Base-by-base conservation (phyloP, 352 stramenopile genomes). In the Phytophthora hybrid region DNA sequence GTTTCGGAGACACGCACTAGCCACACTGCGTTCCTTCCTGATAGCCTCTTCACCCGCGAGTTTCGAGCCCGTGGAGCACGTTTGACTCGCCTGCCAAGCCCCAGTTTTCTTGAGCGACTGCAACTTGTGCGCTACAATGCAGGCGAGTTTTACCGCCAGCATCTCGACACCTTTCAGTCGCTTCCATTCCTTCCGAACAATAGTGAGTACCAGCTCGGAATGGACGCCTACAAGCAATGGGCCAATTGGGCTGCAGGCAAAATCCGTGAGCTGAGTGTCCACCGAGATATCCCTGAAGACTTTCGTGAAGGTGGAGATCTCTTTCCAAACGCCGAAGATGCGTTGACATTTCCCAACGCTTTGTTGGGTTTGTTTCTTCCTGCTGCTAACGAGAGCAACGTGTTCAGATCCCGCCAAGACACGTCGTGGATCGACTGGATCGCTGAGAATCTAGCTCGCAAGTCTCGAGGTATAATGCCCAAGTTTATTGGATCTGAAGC, bases 121-220 rank as follows among this genome's bases (percentile, higher is more conserved):
- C 87, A 93, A 60, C 81, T 92, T 37, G 80, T 93, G 31, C 83
- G 81, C 1, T 93, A 93, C 71, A 82, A 58, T 1, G 81, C 80
- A 7, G 87, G 87, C 7, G 82, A 93, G 60, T 93, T 93, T 68
- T 93, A 92, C 67, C 84, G 85, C 23, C 73, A 87, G 76, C 87
- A 93, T 56, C 67, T 91, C 10, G 87, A 93, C 63, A 92, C 83
- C 47, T 93, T 93, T 61, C 74, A 92, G 60, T 85, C 81, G 39
- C 71, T 76, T 0, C 76, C 90, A 2, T 88, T 92, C 34, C n/a
- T 92, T 29, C 84, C 86, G 5, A 87, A 84, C 55, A 69, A 60
- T 5, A 57, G 49, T 9, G 70, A 77, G 18, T 29, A 69, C 16
- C 57, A 77, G 13, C 74, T 64, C 7, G 57, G 49, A 8, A 72